Evolutionary conservation across 2,329 filamentous ascomycete species (phyloP), one percentile per base, ranked within the genome.

Genomic region (Botryosphaeria dothidea): DNA sequence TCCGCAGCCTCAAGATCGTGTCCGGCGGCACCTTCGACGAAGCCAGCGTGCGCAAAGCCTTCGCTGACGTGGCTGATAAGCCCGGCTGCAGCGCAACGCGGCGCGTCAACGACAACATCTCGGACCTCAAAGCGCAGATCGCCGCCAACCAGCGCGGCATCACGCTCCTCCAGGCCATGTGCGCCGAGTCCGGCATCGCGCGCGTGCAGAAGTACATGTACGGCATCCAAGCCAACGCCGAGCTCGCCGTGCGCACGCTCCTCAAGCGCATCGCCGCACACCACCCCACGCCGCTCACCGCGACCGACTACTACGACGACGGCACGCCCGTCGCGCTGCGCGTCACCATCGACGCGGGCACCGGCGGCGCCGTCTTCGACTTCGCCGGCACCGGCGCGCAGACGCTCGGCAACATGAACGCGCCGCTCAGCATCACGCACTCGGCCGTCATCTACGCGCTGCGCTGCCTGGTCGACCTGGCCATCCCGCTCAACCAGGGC

Each of bases 181-280:
- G 80, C 29, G 54, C 71, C 3, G 79, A 81, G 41, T 75, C 74
- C 46, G 71, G 68, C 1, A 69, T 73, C 19, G 67, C 69, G 1
- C 71, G 72, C 0, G 78, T 80, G 1, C 77, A 81, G 45, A 68
- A 77, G 31, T 78, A 80, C 66, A 81, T 81, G 79, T 64, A 74
- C 27, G 75, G 71, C 1, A 81, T 81, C 67, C 71, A 75, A 17
- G 52, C 66, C 4, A 78, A 73, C 49, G 76, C 77, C 11, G 77
- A 77, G 61, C 49, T 70, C 2, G 93, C 93, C 0, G 80, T 92
- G 67, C 96, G 96, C 69, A 79, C 93, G 45, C 96, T 92, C 92
- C 86, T 95, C 46, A 82, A 90, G 7, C 87, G 84, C 51, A 43
- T 64, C 9, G 51, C 62, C 65, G 88, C 92, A 8, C 29, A 7